Percentiles rank a stretch among this genome's conserved stretches.
phyloP scores from a whole-genome alignment of 2,329 filamentous ascomycete genomes.

The Neobulgaria alba region DNA sequence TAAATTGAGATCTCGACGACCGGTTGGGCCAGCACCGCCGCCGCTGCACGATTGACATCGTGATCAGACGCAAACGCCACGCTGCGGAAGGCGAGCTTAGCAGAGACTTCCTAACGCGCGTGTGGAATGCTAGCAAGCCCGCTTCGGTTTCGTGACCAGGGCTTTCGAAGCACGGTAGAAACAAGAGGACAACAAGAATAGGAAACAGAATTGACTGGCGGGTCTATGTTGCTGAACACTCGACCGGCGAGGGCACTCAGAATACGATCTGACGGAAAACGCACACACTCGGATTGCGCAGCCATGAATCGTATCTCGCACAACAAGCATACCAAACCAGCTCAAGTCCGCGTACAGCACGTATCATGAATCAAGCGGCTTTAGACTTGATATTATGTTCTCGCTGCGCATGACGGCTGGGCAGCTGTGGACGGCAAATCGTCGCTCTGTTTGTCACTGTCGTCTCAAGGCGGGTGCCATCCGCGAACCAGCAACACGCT shows the following conservation, averaged over 20 bases:
- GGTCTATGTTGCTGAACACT: too few species aligned
- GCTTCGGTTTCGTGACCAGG: constrained; percentile 8
- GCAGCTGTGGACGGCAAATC: constrained; percentile 4
- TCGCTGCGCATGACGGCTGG: constrained; percentile 14
- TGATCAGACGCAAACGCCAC: constrained; percentile 16
- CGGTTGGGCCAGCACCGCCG: background rate
- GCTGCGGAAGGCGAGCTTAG: background rate
- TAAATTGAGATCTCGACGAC: constrained; percentile 1
- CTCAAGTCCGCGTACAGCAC: background rate
- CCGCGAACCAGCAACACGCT: constrained; percentile 10
- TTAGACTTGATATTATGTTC: constrained; percentile 9
- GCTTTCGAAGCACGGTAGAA: constrained; percentile 11
- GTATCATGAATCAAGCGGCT: constrained; percentile 17
- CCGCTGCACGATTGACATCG: constrained; percentile 16
- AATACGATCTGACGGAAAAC: too few species aligned
- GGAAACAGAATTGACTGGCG: background rate
- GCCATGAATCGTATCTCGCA: background rate
- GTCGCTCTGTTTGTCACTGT: constrained; percentile 4
- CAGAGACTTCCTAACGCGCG: too few species aligned
- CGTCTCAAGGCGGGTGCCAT: constrained; percentile 9
- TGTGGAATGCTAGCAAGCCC: constrained; percentile 4
- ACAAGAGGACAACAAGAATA: constrained; percentile 8
- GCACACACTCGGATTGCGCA: too few species aligned
- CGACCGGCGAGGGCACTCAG: too few species aligned
- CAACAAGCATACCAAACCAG: too few species aligned